phyloP scores from a whole-genome alignment of 2,329 filamentous ascomycete genomes.

The Knufia fluminis region DNA sequence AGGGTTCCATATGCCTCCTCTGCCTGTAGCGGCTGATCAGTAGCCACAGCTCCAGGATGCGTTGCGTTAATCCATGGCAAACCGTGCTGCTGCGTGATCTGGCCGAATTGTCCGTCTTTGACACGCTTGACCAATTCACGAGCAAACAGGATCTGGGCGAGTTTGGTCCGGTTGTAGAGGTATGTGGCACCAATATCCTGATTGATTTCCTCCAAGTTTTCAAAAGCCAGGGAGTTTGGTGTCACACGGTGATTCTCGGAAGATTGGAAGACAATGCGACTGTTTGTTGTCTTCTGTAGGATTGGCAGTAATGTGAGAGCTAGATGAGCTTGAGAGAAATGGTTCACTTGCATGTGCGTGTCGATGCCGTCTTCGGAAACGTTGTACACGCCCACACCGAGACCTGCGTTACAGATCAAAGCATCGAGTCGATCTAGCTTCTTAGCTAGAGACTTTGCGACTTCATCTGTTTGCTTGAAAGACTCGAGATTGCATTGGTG shows the following conservation, averaged over 20 bases:
- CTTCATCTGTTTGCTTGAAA: conserved; percentile 37
- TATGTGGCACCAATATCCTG: conserved; percentile 39
- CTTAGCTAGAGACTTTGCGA: conserved; percentile 35
- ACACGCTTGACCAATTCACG: conserved; percentile 35
- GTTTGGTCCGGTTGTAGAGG: conserved; percentile 43
- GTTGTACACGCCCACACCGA: conserved; percentile 42
- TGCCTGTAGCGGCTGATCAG: conserved; percentile 41
- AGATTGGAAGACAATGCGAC: conserved; percentile 41
- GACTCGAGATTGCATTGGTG: conserved; percentile 40
- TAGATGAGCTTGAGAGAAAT: conserved; percentile 43
- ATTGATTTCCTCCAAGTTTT: conserved; percentile 40
- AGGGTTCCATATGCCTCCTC: conserved; percentile 42
- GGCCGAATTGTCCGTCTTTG: conserved; percentile 29
- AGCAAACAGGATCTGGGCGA: conserved; percentile 41
- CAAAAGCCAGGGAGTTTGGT: conserved; percentile 33
- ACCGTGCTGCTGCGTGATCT: conserved; percentile 12
- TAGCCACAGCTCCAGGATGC: conserved; percentile 42
- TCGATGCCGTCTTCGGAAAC: conserved; percentile 43
- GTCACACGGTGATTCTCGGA: conserved; percentile 40
- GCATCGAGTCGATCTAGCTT: conserved; percentile 38
- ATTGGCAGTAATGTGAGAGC: conserved; percentile 38
- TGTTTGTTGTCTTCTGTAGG: conserved; percentile 36
- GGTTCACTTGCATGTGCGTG: conserved; percentile 43
- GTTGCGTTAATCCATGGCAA: conserved; percentile 40
- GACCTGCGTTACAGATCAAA: conserved; percentile 39